These are phyloP conservation scores for Plectosphaerella cucumerina DNA, from an alignment of 2,329 filamentous ascomycete genomes.

Conservation along the genomic window DNA sequence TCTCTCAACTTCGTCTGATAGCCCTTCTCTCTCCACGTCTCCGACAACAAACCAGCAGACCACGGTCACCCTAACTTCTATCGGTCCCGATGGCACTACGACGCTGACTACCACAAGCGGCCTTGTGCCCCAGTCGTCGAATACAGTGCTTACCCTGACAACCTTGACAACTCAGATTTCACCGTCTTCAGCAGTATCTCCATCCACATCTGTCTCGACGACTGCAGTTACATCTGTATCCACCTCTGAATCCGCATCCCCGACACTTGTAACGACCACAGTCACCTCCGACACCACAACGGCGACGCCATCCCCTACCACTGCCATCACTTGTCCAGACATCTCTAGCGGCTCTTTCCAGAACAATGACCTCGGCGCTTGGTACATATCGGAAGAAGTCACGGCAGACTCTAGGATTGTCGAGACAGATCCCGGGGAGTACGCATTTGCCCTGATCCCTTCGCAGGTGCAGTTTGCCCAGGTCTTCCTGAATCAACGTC, in stretches of 20 bases:
- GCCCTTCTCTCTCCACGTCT: neutral
- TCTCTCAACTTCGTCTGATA: neutral
- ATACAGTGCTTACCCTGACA: too few species aligned
- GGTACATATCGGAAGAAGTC: conserved; percentile 11
- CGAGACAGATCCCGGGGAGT: neutral
- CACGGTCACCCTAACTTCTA: neutral
- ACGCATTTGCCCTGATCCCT: conserved; percentile 10
- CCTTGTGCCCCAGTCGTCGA: neutral
- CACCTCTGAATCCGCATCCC: neutral
- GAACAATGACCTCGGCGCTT: neutral
- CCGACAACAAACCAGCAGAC: too few species aligned
- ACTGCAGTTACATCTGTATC: neutral
- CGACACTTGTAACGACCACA: neutral
- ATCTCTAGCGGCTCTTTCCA: conserved; percentile 5
- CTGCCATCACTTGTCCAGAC: conserved; percentile 4
- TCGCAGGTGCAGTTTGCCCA: conserved; percentile 8
- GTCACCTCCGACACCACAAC: neutral
- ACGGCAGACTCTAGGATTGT: conserved; percentile 7
- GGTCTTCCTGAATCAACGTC: conserved; percentile 9
- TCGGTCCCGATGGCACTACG: neutral
- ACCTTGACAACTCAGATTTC: neutral
- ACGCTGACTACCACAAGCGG: neutral
- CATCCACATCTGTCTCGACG: neutral
- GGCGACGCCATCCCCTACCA: neutral
- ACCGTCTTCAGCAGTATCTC: neutral